Percentiles rank a stretch among this genome's conserved stretches.
Conservation (phyloP, 768 basidiomycete genomes). For the Rubroboletus satanas region DNA sequence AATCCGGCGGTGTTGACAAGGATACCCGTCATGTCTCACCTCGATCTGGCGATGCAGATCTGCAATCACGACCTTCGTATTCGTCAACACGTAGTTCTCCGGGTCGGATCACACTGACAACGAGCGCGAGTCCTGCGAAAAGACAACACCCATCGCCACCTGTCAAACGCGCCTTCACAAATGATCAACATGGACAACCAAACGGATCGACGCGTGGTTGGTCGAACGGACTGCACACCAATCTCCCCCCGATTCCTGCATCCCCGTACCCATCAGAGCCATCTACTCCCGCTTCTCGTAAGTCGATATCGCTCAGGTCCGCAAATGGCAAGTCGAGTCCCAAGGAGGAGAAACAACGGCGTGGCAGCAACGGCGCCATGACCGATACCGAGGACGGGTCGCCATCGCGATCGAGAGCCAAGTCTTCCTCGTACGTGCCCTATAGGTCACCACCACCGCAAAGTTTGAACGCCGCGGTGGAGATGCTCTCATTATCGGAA, state of each 20-base stretch:
- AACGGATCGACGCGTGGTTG: constrained; percentile 30
- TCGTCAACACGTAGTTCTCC: constrained; percentile 34
- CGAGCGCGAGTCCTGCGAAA: constrained; percentile 26
- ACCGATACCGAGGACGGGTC: constrained; percentile 36
- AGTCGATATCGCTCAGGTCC: constrained; percentile 35
- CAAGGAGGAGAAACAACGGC: constrained; percentile 33
- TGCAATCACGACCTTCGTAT: constrained; percentile 28
- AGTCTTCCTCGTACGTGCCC: constrained; percentile 53
- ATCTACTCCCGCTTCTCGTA: constrained; percentile 53
- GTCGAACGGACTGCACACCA: constrained; percentile 29
- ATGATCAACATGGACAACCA: constrained; percentile 24
- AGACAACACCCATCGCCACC: constrained; percentile 20
- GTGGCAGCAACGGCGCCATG: constrained; percentile 25
- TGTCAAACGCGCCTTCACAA: constrained; percentile 33
- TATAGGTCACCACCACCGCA: constrained; percentile 58
- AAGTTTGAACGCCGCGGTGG: constrained; percentile 68
- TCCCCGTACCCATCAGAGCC: constrained; percentile 65
- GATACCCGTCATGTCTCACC: constrained; percentile 31
- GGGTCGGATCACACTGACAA: constrained; percentile 26
- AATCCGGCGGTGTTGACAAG: constrained; percentile 32
- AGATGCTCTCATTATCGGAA: constrained; percentile 47
- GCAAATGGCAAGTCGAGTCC: constrained; percentile 32
- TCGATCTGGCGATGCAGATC: constrained; percentile 26
- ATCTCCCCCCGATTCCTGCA: constrained; percentile 63
- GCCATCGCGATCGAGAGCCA: constrained; percentile 46